Base-by-base conservation (phyloP, 371 early-diverging fungal species). In the Funneliformis caledonium region DNA sequence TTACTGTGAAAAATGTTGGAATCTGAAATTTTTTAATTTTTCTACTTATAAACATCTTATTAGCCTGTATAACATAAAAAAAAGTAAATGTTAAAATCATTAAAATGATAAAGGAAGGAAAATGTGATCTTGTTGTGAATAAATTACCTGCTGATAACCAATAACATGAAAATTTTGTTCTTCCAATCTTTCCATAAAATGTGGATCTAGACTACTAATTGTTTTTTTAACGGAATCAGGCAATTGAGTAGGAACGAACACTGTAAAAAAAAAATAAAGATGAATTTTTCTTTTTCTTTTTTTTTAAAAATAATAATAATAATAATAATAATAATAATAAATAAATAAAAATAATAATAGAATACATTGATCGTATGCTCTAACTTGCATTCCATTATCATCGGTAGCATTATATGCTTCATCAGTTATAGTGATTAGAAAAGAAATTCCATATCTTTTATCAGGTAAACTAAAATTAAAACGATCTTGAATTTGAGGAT, bases 141-240 rank as follows among this genome's bases (percentile, higher is more conserved):
- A 43, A 69, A 43, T 50, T 76, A 76, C 76, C 76, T 76, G 76
- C n/a, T 59, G 76, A 45, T 62, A 76, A n/a, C 47, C 47, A 9
- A 78, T 48, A 26, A 78, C 33, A 65, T 78, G 68, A 48, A 47
- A 19, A 33, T 78, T 78, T 47, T 42, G 16, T 26, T 67, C 22
- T 6, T 67, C 50, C n/a, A 78, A 31, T 50, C 43, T 61, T 1
- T 78, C 60, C 22, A 9, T n/a, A 68, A 50, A 78, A 33, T 33
- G n/a, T 43, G 45, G 14, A 22, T 78, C 68, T 26, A 78, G 14
- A 12, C 4, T 1, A n/a, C 50, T 62, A 10, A 61, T 31, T 3
- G 26, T 12, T 43, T 50, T 31, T 19, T 16, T 52, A 47, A 61
- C 33, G 19, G 33, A 8, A 5, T 43, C 10, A 22, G 45, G 5